Percentiles rank a stretch among this genome's conserved stretches.
phyloP scores from a whole-genome alignment of 306 rosid genomes.

The Luffa aegyptiaca region DNA sequence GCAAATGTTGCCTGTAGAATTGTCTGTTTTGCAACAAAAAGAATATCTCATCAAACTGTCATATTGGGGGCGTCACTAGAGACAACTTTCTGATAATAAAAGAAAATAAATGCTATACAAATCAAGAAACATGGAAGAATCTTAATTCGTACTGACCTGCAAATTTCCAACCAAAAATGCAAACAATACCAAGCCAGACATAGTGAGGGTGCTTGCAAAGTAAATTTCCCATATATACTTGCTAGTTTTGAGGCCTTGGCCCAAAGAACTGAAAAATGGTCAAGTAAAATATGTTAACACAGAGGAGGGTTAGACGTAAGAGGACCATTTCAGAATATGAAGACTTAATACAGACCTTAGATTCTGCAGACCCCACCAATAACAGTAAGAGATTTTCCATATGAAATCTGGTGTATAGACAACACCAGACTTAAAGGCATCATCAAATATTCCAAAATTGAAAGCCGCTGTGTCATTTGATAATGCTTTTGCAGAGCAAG shows the following conservation, averaged over 20 bases:
- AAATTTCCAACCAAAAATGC: conserved; percentile 25
- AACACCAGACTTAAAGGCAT: not conserved
- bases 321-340: not conserved
- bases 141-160: conserved; percentile 17
- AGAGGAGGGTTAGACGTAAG: not conserved
- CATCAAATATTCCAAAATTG: conserved; percentile 10
- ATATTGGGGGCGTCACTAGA: too few relatives aligned
- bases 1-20: conserved; percentile 50
- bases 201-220: conserved; percentile 16
- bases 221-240: conserved; percentile 12
- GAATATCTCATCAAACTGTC: too few relatives aligned
- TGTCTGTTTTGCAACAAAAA: conserved; percentile 28
- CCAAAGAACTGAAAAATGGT: conserved; percentile 14
- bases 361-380: conserved; percentile 12
- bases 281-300: not conserved
- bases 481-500: conserved; percentile 1
- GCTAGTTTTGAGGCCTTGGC: conserved; percentile 19
- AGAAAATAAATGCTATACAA: too few relatives aligned
- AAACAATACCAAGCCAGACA: conserved; percentile 21
- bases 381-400: not conserved
- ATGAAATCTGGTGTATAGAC: not conserved
- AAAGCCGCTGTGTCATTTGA: not conserved
- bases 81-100: too few relatives aligned
- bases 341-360: conserved; percentile 2
- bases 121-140: not conserved